Evolutionary conservation across 208 protist genomes (phyloP).

Genomic region (Acanthamoeba lenticulata): DNA sequence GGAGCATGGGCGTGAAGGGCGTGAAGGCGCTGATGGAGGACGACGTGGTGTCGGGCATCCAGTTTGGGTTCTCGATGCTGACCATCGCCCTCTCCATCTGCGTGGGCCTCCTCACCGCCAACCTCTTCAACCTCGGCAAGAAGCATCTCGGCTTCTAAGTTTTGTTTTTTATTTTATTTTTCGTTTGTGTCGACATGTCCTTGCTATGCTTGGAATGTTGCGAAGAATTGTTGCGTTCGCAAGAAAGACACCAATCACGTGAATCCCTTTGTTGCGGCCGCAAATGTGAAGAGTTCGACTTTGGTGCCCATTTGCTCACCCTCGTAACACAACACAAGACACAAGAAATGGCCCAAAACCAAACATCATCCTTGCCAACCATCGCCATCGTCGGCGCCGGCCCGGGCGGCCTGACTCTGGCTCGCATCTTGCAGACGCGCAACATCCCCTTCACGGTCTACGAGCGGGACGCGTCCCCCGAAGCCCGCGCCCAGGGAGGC

Average conservation of each 20-base stretch:
- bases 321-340: no score
- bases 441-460: neutral
- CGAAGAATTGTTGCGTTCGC: no score
- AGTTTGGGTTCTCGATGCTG: slow-evolving; percentile 59
- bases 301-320: no score
- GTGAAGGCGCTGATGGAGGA: slow-evolving; percentile 38
- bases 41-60: slow-evolving; percentile 40
- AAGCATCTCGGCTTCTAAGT: slow-evolving; percentile 55
- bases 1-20: slow-evolving; percentile 22
- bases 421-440: neutral
- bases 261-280: no score
- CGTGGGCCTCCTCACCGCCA: slow-evolving; percentile 32
- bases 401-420: neutral
- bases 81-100: slow-evolving; percentile 59
- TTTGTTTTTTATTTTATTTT: no score
- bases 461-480: neutral
- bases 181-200: no score
- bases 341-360: neutral
- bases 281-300: no score
- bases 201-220: no score
- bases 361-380: neutral
- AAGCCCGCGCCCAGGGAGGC: neutral
- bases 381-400: neutral
- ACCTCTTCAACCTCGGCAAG: slow-evolving; percentile 50
- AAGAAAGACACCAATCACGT: no score